These are phyloP conservation scores for Pseudomassariella vexata DNA, from an alignment of 2,329 filamentous ascomycete species.

Conservation along the genomic window DNA sequence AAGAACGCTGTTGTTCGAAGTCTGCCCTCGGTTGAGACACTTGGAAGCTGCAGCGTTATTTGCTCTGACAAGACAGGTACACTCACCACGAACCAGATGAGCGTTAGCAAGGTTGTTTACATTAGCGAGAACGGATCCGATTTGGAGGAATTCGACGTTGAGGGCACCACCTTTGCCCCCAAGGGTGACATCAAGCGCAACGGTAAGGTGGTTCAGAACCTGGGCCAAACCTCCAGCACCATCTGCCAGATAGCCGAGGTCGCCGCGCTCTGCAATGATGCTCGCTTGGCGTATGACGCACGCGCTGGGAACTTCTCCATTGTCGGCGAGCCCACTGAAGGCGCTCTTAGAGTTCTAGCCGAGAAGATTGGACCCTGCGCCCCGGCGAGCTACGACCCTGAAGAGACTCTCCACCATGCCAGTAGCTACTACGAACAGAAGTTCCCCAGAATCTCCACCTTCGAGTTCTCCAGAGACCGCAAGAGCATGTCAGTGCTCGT, in stretches of 20 bases:
- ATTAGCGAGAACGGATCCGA: conserved; percentile 67
- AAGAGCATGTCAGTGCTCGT: conserved; percentile 99
- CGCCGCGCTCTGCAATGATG: conserved; percentile 80
- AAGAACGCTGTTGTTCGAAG: conserved; percentile 98
- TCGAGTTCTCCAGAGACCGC: conserved; percentile 93
- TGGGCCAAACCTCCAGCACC: conserved; percentile 67
- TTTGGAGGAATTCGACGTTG: conserved; percentile 80
- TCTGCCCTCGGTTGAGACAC: conserved; percentile 91
- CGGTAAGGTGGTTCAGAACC: conserved; percentile 63
- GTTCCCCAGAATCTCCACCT: conserved; percentile 73
- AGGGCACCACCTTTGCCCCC: conserved; percentile 89
- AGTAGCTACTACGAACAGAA: conserved; percentile 80
- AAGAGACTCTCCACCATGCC: conserved; percentile 69
- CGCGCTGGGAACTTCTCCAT: conserved; percentile 70
- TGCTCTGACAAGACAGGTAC: conserved; percentile 99
- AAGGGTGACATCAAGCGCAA: conserved; percentile 66
- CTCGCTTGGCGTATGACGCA: conserved; percentile 74
- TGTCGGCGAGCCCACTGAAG: conserved; percentile 93
- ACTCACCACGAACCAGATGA: conserved; percentile 98
- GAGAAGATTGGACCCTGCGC: conserved; percentile 91
- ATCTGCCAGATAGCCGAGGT: conserved; percentile 72
- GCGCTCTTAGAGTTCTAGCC: conserved; percentile 80
- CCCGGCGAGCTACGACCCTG: conserved; percentile 41
- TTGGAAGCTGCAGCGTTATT: conserved; percentile 98
- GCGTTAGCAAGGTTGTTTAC: conserved; percentile 87